Percentiles rank a stretch among this genome's conserved stretches.
Evolutionary conservation across 2,329 filamentous ascomycete genomes (phyloP).

Genomic region (Penicillium hordei): DNA sequence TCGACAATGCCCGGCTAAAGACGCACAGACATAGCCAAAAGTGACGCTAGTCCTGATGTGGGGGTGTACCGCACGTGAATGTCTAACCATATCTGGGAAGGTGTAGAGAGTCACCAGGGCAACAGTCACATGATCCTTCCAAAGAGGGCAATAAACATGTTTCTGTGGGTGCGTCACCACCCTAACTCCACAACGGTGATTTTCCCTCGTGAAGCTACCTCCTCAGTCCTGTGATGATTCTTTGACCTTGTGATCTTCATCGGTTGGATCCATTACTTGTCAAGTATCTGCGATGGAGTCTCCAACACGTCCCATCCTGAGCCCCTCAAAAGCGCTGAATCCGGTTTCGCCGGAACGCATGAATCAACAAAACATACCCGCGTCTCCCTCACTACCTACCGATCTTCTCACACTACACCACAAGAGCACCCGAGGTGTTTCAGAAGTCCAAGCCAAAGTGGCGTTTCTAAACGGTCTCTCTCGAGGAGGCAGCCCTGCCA

Average conservation of each 20-base stretch:
- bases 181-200: conserved; percentile 22
- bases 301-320: conserved; percentile 34
- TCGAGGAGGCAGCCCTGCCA: conserved; percentile 34
- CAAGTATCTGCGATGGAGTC: conserved; percentile 35
- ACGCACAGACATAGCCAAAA: conserved; percentile 19
- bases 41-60: conserved; percentile 9
- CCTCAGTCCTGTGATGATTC: conserved; percentile 13
- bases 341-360: conserved; percentile 51
- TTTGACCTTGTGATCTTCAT: conserved; percentile 19
- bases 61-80: conserved; percentile 23
- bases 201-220: conserved; percentile 16
- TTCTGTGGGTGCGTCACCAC: conserved; percentile 33
- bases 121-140: conserved; percentile 34
- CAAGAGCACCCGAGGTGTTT: conserved; percentile 38
- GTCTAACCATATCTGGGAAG: conserved; percentile 6
- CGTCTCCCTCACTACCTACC: conserved; percentile 41
- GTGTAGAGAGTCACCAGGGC: conserved; percentile 27
- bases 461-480: conserved; percentile 50
- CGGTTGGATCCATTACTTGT: conserved; percentile 2
- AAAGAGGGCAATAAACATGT: conserved; percentile 32
- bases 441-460: conserved; percentile 51
- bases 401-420: conserved; percentile 39
- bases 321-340: conserved; percentile 41
- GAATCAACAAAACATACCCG: conserved; percentile 47
- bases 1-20: conserved; percentile 5